Evolutionary conservation across 106 monocot species (phyloP), one percentile per base, ranked within the genome.

Genomic region (Acorus calamus): DNA sequence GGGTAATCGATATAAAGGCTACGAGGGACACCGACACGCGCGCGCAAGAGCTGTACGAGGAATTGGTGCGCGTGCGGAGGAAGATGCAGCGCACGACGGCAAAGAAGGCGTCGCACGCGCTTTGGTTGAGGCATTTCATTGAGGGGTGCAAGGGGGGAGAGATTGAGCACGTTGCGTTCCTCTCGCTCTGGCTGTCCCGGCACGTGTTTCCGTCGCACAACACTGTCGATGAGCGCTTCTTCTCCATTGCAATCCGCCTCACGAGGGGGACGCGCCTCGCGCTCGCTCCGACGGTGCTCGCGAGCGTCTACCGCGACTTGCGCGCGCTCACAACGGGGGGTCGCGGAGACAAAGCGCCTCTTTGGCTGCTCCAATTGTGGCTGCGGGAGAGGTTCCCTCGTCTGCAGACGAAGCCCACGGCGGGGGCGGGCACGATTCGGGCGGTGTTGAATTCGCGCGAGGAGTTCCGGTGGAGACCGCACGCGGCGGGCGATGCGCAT

Each of bases 111-210:
- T 69, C 76, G 2, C 74, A 82, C 46, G 72, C 73, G 3, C 69
- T 69, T 8, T 92, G 92, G 92, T 66, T 82, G 60, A 82, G 65
- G 56, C 79, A 81, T 44, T 92, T 71, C 70, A 67, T 83, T 57
- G 76, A 78, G 28, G 55, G 28, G 28, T 28, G 28, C 28, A 28
- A 28, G 28, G 28, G 65, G 7, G 83, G 74, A 56, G 81, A 78
- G 49, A 8, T 84, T 50, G 81, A 87, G 62, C 81, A 80, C 67
- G 50, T 72, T 48, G 87, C 86, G 14, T 87, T 87, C 64, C 61
- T 92, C 41, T 66, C 92, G 1, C 49, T 92, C 44, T 92, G 92
- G 92, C 56, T 92, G 10, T 79, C 92, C 4, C 68, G 84, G 46
- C 82, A 69, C 53, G 87, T 92, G 4, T 73, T 92, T 47, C 71